Base-by-base conservation (phyloP, 2,329 filamentous ascomycete genomes). In the Orbilia blumenaviensis region DNA sequence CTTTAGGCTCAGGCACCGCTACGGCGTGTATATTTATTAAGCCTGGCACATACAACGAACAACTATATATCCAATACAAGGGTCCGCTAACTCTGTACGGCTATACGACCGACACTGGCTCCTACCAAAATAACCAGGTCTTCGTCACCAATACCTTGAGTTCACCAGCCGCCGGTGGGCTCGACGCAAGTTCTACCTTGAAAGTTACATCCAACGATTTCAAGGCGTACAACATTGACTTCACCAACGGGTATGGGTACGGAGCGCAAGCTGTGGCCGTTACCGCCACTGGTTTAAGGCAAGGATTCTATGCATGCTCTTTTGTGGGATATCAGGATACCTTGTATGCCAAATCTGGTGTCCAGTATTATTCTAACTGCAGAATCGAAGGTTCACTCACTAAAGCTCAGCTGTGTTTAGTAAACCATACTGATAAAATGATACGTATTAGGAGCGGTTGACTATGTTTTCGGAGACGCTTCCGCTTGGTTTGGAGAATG, bases 311-410 rank as follows among this genome's bases (percentile, higher is more conserved):
- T 27, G 82, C 80, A 1, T 83, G 82, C 46, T 78, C 80, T 16
- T 82, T 83, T 64, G 71, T 76, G 1, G 81, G 82, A 1, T 83
- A 83, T 54, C 82, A 83, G 48, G 82, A 83, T 46, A 83, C 82
- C 0, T 77, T 83, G 3, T 82, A 82, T 16, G 82, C 80, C 5
- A 82, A 82, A 54, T 52, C 79, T 1, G 82, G 82, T 9, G 79
- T 77, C 2, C 82, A 83, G 42, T 82, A 82, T 54, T 82, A 82
- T 66, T 79, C 78, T 6, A 81, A 82, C 41, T 82, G 79, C 75
- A 77, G 78, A 61, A 80, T 82, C 16, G 80, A 82, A 77, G 81
- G 81, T 80, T n/a, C n/a, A n/a, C n/a, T n/a, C n/a, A n/a, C n/a
- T n/a, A n/a, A n/a, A n/a, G n/a, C n/a, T n/a, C n/a, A n/a, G n/a